A percentile compares a stretch with the other conserved stretches of the same genome.
phyloP scores from a whole-genome alignment of 2,329 filamentous ascomycete genomes.

The Aspergillus hortae region DNA sequence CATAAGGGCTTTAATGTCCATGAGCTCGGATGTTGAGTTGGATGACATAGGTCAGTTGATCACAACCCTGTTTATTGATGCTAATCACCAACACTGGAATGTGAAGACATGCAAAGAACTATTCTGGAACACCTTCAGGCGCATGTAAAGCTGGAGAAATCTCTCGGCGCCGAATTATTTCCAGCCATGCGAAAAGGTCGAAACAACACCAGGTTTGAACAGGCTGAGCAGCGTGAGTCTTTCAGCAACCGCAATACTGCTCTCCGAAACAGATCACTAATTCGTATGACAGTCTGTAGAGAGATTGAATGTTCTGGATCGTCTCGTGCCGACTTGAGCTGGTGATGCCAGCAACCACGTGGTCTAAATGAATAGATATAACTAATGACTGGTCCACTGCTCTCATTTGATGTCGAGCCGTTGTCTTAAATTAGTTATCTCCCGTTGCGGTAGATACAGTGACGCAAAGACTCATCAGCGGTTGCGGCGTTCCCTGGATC shows the following conservation, averaged over 20 bases:
- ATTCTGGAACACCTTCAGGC: conserved; percentile 19
- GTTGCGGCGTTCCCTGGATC: neutral
- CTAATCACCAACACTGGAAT: neutral
- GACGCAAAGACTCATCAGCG: neutral
- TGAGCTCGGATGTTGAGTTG: too few species aligned
- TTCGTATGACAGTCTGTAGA: conserved; percentile 16
- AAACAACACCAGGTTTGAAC: conserved; percentile 22
- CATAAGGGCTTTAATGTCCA: too few species aligned
- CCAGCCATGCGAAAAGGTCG: conserved; percentile 25
- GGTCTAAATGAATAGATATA: too few species aligned
- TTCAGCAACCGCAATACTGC: neutral
- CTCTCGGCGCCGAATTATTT: conserved; percentile 15
- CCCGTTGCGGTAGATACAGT: neutral
- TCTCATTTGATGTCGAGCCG: too few species aligned
- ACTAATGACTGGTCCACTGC: too few species aligned
- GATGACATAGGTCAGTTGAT: neutral
- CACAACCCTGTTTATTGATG: neutral
- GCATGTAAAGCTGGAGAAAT: conserved; percentile 23
- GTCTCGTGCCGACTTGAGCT: neutral
- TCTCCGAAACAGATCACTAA: neutral
- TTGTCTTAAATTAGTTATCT: neutral
- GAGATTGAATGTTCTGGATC: conserved; percentile 14
- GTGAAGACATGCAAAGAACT: conserved; percentile 2
- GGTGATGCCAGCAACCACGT: neutral
- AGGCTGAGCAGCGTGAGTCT: conserved; percentile 25